Evolutionary conservation across 164 flowering plant species (phyloP).

Genomic region (Santalum album): DNA sequence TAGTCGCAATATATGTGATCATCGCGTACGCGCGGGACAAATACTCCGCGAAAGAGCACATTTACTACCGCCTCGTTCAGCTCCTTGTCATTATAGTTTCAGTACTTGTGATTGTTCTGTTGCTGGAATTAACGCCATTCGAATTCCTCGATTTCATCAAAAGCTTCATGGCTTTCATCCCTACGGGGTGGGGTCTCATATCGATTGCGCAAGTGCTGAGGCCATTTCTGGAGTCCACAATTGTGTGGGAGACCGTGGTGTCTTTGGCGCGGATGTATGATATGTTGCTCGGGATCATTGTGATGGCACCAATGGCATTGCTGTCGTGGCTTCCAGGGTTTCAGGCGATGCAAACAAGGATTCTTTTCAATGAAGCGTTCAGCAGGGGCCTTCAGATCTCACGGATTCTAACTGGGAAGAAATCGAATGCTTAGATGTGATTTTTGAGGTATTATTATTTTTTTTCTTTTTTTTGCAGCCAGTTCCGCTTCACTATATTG

Average conservation of each 20-base stretch:
- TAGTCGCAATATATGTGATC: slow-evolving; percentile 42
- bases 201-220: slow-evolving; percentile 72
- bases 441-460: slow-evolving; percentile 25
- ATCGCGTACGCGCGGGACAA: slow-evolving; percentile 63
- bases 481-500: too few relatives aligned
- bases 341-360: slow-evolving; percentile 89
- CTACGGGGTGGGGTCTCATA: slow-evolving; percentile 92
- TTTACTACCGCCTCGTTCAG: slow-evolving; percentile 71
- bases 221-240: slow-evolving; percentile 63
- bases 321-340: slow-evolving; percentile 94
- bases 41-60: slow-evolving; percentile 67
- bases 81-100: slow-evolving; percentile 34
- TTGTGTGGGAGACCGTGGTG: slow-evolving; percentile 79
- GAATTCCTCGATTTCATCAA: slow-evolving; percentile 45
- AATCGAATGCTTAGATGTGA: slow-evolving; percentile 21
- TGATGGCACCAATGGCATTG: slow-evolving; percentile 86
- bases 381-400: slow-evolving; percentile 93
- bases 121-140: slow-evolving; percentile 53
- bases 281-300: slow-evolving; percentile 58
- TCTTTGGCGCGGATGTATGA: slow-evolving; percentile 84
- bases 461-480: neutral
- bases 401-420: slow-evolving; percentile 68
- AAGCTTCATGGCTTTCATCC: slow-evolving; percentile 73
- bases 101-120: slow-evolving; percentile 44
- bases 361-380: slow-evolving; percentile 88